These are phyloP conservation scores for Globisporangium nagaii DNA, from an alignment of 352 stramenopile genomes.

Conservation along the genomic window DNA sequence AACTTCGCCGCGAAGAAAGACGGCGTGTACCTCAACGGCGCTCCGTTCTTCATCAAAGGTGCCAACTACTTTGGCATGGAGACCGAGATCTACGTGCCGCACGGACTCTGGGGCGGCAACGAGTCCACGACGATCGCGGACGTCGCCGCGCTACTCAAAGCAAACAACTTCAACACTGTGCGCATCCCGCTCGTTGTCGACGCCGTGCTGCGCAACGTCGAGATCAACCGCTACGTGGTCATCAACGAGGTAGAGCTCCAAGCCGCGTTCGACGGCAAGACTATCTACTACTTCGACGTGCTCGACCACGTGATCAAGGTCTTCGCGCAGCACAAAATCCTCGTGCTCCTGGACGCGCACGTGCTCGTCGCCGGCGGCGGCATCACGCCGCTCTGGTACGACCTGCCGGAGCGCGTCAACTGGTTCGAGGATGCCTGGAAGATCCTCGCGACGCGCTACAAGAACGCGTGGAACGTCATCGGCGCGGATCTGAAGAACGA, in stretches of 20 bases:
- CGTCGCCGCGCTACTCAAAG: constrained; percentile 25
- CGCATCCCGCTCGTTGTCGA: constrained; percentile 42
- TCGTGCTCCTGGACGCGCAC: constrained; percentile 45
- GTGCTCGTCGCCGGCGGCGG: constrained; percentile 27
- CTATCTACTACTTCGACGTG: constrained; percentile 43
- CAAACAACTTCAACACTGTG: constrained; percentile 45
- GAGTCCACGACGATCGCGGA: constrained; percentile 38
- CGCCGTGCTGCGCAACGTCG: constrained; percentile 28
- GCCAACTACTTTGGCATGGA: constrained; percentile 66
- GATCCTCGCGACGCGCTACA: constrained; percentile 28
- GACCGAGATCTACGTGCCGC: constrained; percentile 42
- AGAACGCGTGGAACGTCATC: constrained; percentile 37
- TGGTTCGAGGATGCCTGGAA: constrained; percentile 29
- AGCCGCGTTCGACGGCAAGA: constrained; percentile 7
- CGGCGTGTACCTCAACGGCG: constrained; percentile 26
- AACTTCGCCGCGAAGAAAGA: constrained; percentile 3
- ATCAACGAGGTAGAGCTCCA: constrained; percentile 31
- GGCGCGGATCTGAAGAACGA: constrained; percentile 54
- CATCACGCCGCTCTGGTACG: constrained; percentile 43
- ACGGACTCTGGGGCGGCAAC: constrained; percentile 51
- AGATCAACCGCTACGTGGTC: constrained; percentile 31
- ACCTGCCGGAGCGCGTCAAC: constrained; percentile 16
- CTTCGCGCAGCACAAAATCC: constrained; percentile 20
- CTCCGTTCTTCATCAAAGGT: constrained; percentile 45
- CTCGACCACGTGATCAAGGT: constrained; percentile 37